These are phyloP conservation scores for Diaporthe australafricana DNA, from an alignment of 2,329 filamentous ascomycete genomes.

Conservation along the genomic window DNA sequence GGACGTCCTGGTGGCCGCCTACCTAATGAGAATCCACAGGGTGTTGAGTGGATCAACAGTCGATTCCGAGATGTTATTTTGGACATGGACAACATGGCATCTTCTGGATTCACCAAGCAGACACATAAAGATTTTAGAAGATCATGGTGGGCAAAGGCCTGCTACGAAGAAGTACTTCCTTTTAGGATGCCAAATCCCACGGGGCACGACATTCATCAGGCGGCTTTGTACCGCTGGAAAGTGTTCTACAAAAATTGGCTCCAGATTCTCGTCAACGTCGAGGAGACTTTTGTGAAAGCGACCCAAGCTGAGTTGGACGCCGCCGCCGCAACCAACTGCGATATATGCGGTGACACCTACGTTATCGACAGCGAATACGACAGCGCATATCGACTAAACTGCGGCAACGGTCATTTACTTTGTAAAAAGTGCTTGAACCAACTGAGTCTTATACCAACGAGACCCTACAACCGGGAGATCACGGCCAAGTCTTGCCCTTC, in stretches of 20 bases:
- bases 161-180: neutral
- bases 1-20: neutral
- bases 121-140: neutral
- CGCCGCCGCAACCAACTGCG: neutral
- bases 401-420: neutral
- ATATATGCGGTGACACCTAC: neutral
- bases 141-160: neutral
- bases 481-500: neutral
- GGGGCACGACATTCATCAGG: rapidly evolving
- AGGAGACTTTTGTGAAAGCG: neutral
- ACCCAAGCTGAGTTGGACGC: neutral
- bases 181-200: neutral
- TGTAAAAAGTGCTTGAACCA: conserved; percentile 2
- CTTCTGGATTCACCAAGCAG: neutral
- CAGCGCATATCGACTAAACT: neutral
- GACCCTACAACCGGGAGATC: neutral
- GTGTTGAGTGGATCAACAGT: too few relatives aligned
- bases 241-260: neutral
- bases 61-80: neutral
- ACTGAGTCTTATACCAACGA: neutral
- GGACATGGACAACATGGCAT: neutral
- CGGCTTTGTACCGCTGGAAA: neutral
- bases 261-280: neutral
- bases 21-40: too few relatives aligned
- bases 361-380: neutral